Evolutionary conservation across 2,329 filamentous ascomycete species (phyloP).

Genomic region (Shiraia sp.): DNA sequence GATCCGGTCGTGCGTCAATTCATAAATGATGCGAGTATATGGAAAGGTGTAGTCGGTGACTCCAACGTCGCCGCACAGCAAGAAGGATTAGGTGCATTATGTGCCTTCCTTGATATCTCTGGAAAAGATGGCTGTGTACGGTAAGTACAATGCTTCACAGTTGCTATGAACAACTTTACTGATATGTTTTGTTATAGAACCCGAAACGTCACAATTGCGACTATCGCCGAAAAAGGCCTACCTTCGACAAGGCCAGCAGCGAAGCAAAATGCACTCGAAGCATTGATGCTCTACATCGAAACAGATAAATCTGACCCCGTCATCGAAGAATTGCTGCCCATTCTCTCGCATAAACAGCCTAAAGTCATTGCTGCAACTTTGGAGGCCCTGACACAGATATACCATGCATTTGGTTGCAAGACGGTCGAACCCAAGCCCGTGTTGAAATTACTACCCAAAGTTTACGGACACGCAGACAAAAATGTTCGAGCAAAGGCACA

Average conservation of each 20-base stretch:
- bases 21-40: conserved; percentile 78
- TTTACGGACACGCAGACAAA: conserved; percentile 95
- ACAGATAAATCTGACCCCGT: conserved; percentile 83
- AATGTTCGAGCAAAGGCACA: conserved; percentile 95
- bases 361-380: conserved; percentile 82
- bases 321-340: conserved; percentile 85
- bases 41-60: conserved; percentile 91
- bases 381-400: conserved; percentile 77
- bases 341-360: conserved; percentile 83
- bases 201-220: conserved; percentile 71
- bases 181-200: conserved; percentile 57
- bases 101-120: conserved; percentile 89
- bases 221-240: conserved; percentile 90
- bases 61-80: conserved; percentile 97
- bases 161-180: conserved; percentile 7
- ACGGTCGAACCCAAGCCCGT: conserved; percentile 90
- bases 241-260: conserved; percentile 84
- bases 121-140: conserved; percentile 77
- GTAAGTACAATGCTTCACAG: conserved; percentile 41
- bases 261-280: conserved; percentile 85
- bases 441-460: conserved; percentile 84
- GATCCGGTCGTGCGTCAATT: conserved; percentile 88
- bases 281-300: conserved; percentile 85
- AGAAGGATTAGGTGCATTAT: conserved; percentile 85
- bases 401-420: conserved; percentile 94